Evolutionary conservation across 2,329 filamentous ascomycete genomes (phyloP).

Genomic region (Neofusicoccum ribis): DNA sequence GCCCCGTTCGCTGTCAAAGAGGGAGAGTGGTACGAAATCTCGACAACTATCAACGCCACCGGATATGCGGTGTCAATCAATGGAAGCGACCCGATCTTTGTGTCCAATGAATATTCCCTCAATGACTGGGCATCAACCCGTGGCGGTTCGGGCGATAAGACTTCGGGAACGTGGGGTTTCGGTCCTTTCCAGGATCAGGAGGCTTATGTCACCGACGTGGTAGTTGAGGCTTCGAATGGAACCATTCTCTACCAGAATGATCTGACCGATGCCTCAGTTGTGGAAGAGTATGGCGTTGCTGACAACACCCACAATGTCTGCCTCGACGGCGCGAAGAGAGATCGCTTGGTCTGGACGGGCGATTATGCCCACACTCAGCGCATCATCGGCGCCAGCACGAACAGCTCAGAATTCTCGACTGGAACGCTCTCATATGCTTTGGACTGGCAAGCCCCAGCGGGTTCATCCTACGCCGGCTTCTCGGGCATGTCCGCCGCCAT

Average conservation of each 20-base stretch:
- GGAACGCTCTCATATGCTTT: slow-evolving; percentile 38
- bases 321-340: slow-evolving; percentile 45
- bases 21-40: slow-evolving; percentile 41
- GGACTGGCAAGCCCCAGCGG: slow-evolving; percentile 24
- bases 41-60: slow-evolving; percentile 31
- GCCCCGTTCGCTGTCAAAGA: slow-evolving; percentile 33
- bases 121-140: neutral
- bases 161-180: slow-evolving; percentile 43
- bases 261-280: slow-evolving; percentile 27
- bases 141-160: slow-evolving; percentile 12
- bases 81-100: slow-evolving; percentile 24
- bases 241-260: slow-evolving; percentile 35
- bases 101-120: slow-evolving; percentile 20
- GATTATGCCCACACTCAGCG: slow-evolving; percentile 46
- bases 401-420: slow-evolving; percentile 35
- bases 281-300: slow-evolving; percentile 42
- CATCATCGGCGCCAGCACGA: slow-evolving; percentile 39
- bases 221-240: slow-evolving; percentile 31
- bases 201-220: slow-evolving; percentile 39
- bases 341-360: slow-evolving; percentile 45
- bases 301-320: slow-evolving; percentile 40
- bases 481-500: slow-evolving; percentile 22
- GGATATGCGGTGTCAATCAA: slow-evolving; percentile 34
- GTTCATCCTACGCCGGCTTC: slow-evolving; percentile 19
- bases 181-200: slow-evolving; percentile 44